Base-by-base conservation (phyloP, 2,329 filamentous ascomycete genomes). In the Colletotrichum spinosum region DNA sequence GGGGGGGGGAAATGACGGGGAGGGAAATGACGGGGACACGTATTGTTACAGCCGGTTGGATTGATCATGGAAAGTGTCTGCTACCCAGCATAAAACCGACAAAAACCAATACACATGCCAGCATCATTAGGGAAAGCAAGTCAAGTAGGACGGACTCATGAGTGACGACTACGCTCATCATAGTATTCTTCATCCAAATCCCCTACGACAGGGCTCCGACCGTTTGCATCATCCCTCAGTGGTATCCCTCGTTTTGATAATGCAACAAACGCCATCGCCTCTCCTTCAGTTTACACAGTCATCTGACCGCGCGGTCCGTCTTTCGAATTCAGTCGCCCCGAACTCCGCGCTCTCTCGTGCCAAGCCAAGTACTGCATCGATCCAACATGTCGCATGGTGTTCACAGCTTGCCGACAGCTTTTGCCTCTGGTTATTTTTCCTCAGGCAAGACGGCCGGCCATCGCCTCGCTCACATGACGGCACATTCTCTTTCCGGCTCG, bases 401-500 rank as follows among this genome's bases (percentile, higher is more conserved):
- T 25, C 25, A 25, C 25, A 25, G 25, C 25, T 5, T 25, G 25
- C 25, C 25, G 25, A 25, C 25, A 25, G 25, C 25, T 25, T 25
- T 25, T 25, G 25, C 25, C 25, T 25, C 25, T 25, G 25, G 25
- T 25, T 25, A 1, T 25, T 25, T 5, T 25, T 5, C 25, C 4
- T 25, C 25, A 25, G 4, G 25, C 25, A 25, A 25, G 25, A 5
- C 25, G 25, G 25, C 25, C 25, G 25, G 25, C 25, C 25, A 25
- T 25, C 25, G 25, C 12, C 41, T 35, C 38, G 15, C 44, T 44
- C 25, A 85, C 83, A 85, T 85, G 55, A 85, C 74, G 9, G 69
- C 72, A 70, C 83, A 85, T 70, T 85, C 82, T 68, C 83, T 77
- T 63, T 85, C 83, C 2, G 79, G 77, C 42, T 70, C 68, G 33